Conservation (phyloP, 805 yeast species). For the Maudiozyma barnettii region DNA sequence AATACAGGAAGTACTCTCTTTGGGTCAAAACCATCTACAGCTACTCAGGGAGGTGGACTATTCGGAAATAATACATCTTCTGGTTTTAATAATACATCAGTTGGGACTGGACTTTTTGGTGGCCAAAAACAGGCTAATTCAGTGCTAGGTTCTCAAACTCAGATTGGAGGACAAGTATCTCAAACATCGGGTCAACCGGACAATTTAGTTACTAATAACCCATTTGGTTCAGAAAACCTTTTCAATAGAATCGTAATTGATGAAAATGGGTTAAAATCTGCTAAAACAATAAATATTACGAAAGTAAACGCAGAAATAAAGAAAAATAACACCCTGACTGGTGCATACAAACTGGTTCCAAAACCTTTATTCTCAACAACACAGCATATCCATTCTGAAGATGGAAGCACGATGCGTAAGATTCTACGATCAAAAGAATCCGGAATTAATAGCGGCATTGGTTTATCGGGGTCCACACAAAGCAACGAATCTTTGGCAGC, state of each 20-base stretch:
- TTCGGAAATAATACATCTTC: constrained; percentile 3
- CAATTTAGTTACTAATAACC: not conserved
- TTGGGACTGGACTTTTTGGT: constrained; percentile 34
- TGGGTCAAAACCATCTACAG: constrained; percentile 31
- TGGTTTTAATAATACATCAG: constrained; percentile 1
- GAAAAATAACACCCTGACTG: constrained; percentile 46
- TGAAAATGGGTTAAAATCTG: constrained; percentile 8
- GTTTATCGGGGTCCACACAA: not conserved
- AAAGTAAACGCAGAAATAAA: constrained; percentile 40
- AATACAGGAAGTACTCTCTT: not conserved
- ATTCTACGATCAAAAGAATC: not conserved
- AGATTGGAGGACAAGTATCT: not conserved
- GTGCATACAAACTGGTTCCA: constrained; percentile 57
- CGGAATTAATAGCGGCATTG: not conserved
- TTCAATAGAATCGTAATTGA: not conserved
- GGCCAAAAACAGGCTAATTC: constrained; percentile 5
- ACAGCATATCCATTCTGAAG: not conserved
- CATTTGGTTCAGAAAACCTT: constrained; percentile 1
- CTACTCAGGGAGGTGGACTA: constrained; percentile 3
- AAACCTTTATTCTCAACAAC: constrained; percentile 40
- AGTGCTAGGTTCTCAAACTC: not conserved
- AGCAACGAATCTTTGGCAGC: too few relatives aligned
- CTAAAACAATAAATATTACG: constrained; percentile 37
- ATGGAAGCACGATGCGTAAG: not conserved
- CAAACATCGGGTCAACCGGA: not conserved